Conservation (phyloP, 1,139 yeast genomes). For the Williopsis jadinii region DNA sequence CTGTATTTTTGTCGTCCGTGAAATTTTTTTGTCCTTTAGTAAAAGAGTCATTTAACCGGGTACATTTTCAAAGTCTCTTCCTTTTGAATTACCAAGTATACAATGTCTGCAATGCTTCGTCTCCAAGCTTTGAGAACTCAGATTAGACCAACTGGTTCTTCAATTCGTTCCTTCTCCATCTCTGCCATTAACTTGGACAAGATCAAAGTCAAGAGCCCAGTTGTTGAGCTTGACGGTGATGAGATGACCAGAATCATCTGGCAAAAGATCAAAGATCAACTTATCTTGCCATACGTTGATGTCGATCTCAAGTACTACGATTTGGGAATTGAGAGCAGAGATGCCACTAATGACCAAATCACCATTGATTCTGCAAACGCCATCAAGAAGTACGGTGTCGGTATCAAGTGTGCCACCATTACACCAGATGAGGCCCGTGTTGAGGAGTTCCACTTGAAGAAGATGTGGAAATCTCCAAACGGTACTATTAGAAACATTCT, state of each 20-base stretch:
- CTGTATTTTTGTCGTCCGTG: no score
- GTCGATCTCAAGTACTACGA: conserved; percentile 73
- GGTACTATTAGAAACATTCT: conserved; percentile 78
- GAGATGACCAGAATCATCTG: conserved; percentile 85
- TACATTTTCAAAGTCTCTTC: no score
- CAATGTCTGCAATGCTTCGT: conserved; percentile 16
- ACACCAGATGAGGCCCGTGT: conserved; percentile 84
- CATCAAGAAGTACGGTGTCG: conserved; percentile 69
- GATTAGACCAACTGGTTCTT: conserved; percentile 9
- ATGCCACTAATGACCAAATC: conserved; percentile 63
- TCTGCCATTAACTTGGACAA: conserved; percentile 27
- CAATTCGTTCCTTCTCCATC: conserved; percentile 14
- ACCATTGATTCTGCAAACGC: conserved; percentile 75
- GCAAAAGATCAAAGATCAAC: conserved; percentile 64
- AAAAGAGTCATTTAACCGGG: no score
- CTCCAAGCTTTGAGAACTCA: conserved; percentile 16
- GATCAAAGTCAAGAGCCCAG: conserved; percentile 62
- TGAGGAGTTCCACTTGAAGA: conserved; percentile 62
- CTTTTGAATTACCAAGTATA: no score
- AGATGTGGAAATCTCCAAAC: conserved; percentile 85
- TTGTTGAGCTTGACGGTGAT: conserved; percentile 81
- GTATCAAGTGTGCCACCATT: conserved; percentile 80
- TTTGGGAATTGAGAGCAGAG: conserved; percentile 64
- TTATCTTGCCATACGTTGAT: conserved; percentile 64
- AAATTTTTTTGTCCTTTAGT: no score